Evolutionary conservation across 345 rosid species (phyloP).

Genomic region (Moringa oleifera): DNA sequence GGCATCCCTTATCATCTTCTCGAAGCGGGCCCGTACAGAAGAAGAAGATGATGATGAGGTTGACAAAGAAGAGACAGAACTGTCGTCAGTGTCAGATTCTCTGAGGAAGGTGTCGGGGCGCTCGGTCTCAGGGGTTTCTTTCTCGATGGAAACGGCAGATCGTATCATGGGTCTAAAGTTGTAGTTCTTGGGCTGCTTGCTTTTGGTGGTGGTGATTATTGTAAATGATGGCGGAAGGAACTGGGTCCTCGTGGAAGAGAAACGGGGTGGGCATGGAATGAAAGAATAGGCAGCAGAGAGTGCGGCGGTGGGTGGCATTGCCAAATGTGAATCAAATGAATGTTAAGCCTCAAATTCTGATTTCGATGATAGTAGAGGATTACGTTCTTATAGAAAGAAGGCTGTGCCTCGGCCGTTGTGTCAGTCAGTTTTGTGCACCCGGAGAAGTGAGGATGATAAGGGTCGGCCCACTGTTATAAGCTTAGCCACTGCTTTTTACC

Average conservation of each 20-base stretch:
- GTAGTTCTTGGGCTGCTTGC: background rate
- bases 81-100: constrained; percentile 29
- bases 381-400: no score
- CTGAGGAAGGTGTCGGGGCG: constrained; percentile 73
- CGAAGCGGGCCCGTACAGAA: constrained; percentile 70
- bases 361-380: no score
- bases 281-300: constrained; percentile 17
- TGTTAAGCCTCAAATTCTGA: no score
- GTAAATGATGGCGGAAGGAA: background rate
- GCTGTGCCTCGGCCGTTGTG: no score
- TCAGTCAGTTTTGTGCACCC: no score
- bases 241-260: constrained; percentile 7
- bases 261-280: constrained; percentile 2
- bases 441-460: no score
- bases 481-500: no score
- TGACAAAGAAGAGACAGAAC: constrained; percentile 20
- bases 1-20: constrained; percentile 76
- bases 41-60: constrained; percentile 23
- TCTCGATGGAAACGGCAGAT: constrained; percentile 60
- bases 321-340: background rate
- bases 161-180: constrained; percentile 8
- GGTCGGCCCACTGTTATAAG: no score
- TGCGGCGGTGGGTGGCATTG: constrained; percentile 15
- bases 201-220: background rate
- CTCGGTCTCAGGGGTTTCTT: constrained; percentile 53